Percentiles rank a stretch among this genome's conserved stretches.
Conservation (phyloP, 768 basidiomycete species). For the Dacryopinax spathularia region DNA sequence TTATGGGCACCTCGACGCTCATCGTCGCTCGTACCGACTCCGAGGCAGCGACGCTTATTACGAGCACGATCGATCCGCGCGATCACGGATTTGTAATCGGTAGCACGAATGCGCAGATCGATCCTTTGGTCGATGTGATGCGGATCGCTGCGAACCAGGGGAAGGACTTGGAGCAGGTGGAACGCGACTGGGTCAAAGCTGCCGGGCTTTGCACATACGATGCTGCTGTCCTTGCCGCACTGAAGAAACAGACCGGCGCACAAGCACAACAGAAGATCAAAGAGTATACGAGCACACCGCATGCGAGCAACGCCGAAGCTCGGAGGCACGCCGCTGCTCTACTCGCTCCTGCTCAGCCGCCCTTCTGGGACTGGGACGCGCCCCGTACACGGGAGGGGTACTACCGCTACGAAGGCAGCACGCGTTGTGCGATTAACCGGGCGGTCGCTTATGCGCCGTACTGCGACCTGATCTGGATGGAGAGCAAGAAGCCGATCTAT, state of each 20-base stretch:
- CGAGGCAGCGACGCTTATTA: slow-evolving; percentile 93
- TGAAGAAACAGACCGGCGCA: slow-evolving; percentile 41
- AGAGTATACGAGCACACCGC: slow-evolving; percentile 52
- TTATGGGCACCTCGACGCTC: slow-evolving; percentile 95
- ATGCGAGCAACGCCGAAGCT: slow-evolving; percentile 55
- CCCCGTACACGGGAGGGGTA: slow-evolving; percentile 91
- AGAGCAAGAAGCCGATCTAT: slow-evolving; percentile 88
- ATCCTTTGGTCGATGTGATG: slow-evolving; percentile 67
- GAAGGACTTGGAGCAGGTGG: slow-evolving; percentile 66
- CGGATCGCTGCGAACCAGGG: slow-evolving; percentile 69
- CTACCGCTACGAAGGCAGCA: slow-evolving; percentile 95
- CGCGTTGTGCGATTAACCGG: slow-evolving; percentile 83
- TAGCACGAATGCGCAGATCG: slow-evolving; percentile 57
- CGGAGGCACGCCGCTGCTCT: slow-evolving; percentile 51
- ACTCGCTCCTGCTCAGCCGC: slow-evolving; percentile 38
- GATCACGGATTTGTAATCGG: slow-evolving; percentile 97
- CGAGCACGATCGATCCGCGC: slow-evolving; percentile 91
- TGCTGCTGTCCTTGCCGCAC: slow-evolving; percentile 39
- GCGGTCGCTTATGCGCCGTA: slow-evolving; percentile 88
- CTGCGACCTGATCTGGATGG: slow-evolving; percentile 89
- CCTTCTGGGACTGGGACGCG: slow-evolving; percentile 91
- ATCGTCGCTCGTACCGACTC: slow-evolving; percentile 90
- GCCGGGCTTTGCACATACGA: slow-evolving; percentile 74
- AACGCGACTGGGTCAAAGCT: slow-evolving; percentile 71
- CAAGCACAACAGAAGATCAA: slow-evolving; percentile 33